phyloP scores from a whole-genome alignment of 2,329 filamentous ascomycete species.

The Exophiala spinifera region DNA sequence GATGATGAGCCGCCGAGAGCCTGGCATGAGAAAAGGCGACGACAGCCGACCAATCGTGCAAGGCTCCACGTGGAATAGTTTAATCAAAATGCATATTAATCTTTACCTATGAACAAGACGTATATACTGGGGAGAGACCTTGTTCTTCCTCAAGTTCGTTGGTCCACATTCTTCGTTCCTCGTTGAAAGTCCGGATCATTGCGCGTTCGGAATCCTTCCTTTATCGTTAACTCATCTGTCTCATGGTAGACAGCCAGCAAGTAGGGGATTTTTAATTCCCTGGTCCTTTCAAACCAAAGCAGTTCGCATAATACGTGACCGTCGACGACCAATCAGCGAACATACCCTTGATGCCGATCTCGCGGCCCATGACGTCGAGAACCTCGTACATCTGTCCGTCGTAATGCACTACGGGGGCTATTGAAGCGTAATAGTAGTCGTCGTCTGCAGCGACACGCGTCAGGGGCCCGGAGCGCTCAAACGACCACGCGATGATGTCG shows the following conservation, averaged over 20 bases:
- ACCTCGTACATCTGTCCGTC: conserved; percentile 67
- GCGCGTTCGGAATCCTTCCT: too few relatives aligned
- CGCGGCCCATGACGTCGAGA: conserved; percentile 60
- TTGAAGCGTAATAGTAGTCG: conserved; percentile 51
- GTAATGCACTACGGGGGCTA: conserved; percentile 54
- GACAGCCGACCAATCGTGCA: too few relatives aligned
- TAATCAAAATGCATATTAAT: too few relatives aligned
- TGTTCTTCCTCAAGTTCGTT: too few relatives aligned
- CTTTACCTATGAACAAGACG: too few relatives aligned
- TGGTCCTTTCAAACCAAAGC: conserved; percentile 48
- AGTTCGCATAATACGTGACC: conserved; percentile 69
- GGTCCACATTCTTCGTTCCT: too few relatives aligned
- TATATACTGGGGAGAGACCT: too few relatives aligned
- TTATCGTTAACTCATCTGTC: too few relatives aligned
- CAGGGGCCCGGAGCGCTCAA: conserved; percentile 64
- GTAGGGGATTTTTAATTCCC: too few relatives aligned
- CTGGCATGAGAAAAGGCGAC: too few relatives aligned
- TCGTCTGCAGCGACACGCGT: conserved; percentile 48
- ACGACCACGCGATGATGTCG: conserved; percentile 65
- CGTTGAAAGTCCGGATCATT: too few relatives aligned
- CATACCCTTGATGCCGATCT: conserved; percentile 60
- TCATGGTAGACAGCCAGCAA: neutral
- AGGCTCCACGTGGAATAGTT: neutral
- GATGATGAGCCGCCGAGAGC: neutral
- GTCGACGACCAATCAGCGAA: conserved; percentile 70